Evolutionary conservation across 1,139 yeast genomes (phyloP).

Genomic region (Taphrina deformans): DNA sequence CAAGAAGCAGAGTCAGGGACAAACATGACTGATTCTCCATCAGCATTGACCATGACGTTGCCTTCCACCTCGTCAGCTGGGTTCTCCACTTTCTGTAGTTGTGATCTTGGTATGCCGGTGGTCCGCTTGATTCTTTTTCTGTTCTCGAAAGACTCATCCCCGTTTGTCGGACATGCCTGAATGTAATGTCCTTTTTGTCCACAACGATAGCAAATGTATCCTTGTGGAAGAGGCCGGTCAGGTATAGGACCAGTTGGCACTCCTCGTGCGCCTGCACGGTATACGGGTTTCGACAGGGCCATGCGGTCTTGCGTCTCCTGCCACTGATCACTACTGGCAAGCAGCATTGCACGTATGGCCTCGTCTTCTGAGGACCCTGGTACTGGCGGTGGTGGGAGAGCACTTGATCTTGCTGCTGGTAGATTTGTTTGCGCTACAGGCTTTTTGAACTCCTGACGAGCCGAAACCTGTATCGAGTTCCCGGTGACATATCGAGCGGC

Average conservation of each 20-base stretch:
- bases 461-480: conserved; percentile 43
- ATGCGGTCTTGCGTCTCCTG: conserved; percentile 87
- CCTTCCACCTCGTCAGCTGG: conserved; percentile 51
- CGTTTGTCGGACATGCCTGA: conserved; percentile 89
- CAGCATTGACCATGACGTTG: conserved; percentile 85
- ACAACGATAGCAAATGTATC: conserved; percentile 92
- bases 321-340: conserved; percentile 91
- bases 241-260: conserved; percentile 46
- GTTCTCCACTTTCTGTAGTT: conserved; percentile 76
- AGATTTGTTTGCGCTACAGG: background rate
- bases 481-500: conserved; percentile 79
- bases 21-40: conserved; percentile 92
- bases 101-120: conserved; percentile 95
- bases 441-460: conserved; percentile 33
- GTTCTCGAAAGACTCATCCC: conserved; percentile 92
- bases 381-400: conserved; percentile 36
- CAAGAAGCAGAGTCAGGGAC: conserved; percentile 88
- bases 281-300: conserved; percentile 47
- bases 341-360: conserved; percentile 83
- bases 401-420: conserved; percentile 36
- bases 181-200: conserved; percentile 96
- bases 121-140: conserved; percentile 77
- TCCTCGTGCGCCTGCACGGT: conserved; percentile 39
- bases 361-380: conserved; percentile 63
- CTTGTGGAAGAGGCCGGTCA: conserved; percentile 88